Conservation (phyloP, 2,329 filamentous ascomycete genomes). For the Blastomyces gilchristii region DNA sequence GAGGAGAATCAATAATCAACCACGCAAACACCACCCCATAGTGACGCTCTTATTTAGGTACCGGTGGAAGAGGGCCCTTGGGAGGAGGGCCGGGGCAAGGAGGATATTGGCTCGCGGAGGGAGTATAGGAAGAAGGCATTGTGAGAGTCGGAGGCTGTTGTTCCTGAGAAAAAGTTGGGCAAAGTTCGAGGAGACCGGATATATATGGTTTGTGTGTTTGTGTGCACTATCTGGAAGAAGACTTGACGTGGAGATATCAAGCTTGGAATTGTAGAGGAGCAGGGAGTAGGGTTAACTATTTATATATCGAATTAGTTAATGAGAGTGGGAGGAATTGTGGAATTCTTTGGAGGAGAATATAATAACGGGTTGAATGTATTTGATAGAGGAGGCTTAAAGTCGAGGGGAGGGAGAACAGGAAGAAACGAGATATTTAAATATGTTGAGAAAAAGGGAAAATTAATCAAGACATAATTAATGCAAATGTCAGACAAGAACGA, state of each 20-base stretch:
- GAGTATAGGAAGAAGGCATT: conserved; percentile 17
- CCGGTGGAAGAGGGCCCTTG: conserved; percentile 17
- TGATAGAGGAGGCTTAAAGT: no score
- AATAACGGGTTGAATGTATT: no score
- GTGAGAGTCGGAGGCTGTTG: conserved; percentile 7
- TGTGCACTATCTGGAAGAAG: not conserved
- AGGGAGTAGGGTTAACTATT: not conserved
- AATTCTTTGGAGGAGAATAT: no score
- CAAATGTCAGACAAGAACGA: conserved; percentile 7
- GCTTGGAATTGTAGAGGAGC: not conserved
- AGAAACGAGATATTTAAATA: not conserved
- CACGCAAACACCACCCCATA: not conserved
- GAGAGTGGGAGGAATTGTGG: not conserved
- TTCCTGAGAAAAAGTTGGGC: not conserved
- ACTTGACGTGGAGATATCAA: not conserved
- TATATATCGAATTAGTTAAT: not conserved
- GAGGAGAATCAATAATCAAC: not conserved
- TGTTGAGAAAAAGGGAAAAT: not conserved
- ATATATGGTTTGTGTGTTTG: not conserved
- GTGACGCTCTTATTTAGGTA: conserved; percentile 14
- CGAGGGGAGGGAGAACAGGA: no score
- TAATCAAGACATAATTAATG: not conserved
- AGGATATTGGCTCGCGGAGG: conserved; percentile 16
- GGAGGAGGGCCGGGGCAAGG: conserved; percentile 19
- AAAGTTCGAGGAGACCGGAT: not conserved